Percentiles rank a stretch among this genome's conserved stretches.
Evolutionary conservation across 2,329 filamentous ascomycete genomes (phyloP).

Genomic region (Cercospora sojina): DNA sequence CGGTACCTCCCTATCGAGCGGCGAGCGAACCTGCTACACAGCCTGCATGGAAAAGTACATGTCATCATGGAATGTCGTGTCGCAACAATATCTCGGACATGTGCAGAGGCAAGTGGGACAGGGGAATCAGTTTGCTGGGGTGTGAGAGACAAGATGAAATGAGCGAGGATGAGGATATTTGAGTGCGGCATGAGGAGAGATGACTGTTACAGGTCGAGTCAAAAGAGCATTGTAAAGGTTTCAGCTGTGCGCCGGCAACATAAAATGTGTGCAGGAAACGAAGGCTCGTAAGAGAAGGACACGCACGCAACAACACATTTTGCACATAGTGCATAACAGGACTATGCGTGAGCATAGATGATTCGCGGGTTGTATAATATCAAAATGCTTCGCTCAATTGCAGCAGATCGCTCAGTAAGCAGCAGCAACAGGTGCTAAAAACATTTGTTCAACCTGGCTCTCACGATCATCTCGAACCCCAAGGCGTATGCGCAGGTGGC

Average conservation of each 20-base stretch:
- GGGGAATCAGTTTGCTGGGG: conserved; percentile 7
- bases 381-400: conserved; percentile 9
- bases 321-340: conserved; percentile 2
- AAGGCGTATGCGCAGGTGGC: neutral
- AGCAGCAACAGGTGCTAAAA: neutral
- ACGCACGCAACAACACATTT: neutral
- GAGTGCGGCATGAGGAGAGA: neutral
- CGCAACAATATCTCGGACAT: conserved; percentile 50
- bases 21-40: conserved; percentile 52
- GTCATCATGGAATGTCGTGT: conserved; percentile 53
- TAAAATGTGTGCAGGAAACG: neutral
- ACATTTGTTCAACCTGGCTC: neutral
- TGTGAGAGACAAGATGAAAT: neutral
- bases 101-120: conserved; percentile 45
- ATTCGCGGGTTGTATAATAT: neutral
- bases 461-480: neutral
- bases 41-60: conserved; percentile 59
- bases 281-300: neutral
- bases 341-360: conserved; percentile 2
- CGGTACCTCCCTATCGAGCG: conserved; percentile 50
- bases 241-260: neutral
- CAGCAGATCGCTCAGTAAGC: neutral
- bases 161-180: neutral
- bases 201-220: neutral
- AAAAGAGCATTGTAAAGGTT: conserved; percentile 17